Percentiles rank a stretch among this genome's conserved stretches.
Evolutionary conservation across 805 yeast genomes (phyloP).

Genomic region (Saccharomycopsis olivae): DNA sequence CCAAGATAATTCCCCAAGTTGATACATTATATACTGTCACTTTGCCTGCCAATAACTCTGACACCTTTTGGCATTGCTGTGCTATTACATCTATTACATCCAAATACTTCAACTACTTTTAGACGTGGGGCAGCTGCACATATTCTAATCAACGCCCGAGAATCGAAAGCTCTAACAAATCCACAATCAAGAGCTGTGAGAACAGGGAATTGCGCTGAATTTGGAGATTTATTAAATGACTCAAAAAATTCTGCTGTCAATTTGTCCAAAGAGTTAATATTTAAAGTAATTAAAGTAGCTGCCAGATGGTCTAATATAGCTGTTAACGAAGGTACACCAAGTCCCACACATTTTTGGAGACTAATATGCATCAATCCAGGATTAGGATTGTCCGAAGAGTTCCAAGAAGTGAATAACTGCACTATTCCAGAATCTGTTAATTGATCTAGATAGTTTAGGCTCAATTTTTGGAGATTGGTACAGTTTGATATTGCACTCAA

Average conservation of each 20-base stretch:
- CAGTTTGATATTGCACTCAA: slow-evolving; percentile 43
- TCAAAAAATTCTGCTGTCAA: slow-evolving; percentile 42
- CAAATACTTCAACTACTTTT: slow-evolving; percentile 67
- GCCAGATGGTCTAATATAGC: slow-evolving; percentile 54
- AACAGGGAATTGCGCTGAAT: slow-evolving; percentile 34
- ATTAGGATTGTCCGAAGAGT: slow-evolving; percentile 36
- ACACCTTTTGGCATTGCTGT: slow-evolving; percentile 45
- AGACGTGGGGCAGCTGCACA: slow-evolving; percentile 52
- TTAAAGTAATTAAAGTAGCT: slow-evolving; percentile 55
- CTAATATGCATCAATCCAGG: slow-evolving; percentile 52
- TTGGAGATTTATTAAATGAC: slow-evolving; percentile 32
- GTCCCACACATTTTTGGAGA: slow-evolving; percentile 52
- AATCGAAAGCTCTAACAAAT: slow-evolving; percentile 69
- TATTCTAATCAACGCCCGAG: slow-evolving; percentile 48
- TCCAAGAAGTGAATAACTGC: slow-evolving; percentile 48
- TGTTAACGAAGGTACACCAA: slow-evolving; percentile 53
- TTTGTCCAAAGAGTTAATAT: slow-evolving; percentile 60
- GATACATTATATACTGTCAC: slow-evolving; percentile 44
- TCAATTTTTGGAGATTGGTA: slow-evolving; percentile 39
- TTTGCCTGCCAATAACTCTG: slow-evolving; percentile 64
- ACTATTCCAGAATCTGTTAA: slow-evolving; percentile 60
- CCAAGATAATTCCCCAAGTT: not conserved
- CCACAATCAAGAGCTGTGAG: slow-evolving; percentile 66
- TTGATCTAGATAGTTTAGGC: slow-evolving; percentile 49
- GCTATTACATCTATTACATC: slow-evolving; percentile 58